A percentile compares a stretch with the other conserved stretches of the same genome.
Evolutionary conservation across 441 rosid species (phyloP).

Genomic region (Arabidopsis hybrid): DNA sequence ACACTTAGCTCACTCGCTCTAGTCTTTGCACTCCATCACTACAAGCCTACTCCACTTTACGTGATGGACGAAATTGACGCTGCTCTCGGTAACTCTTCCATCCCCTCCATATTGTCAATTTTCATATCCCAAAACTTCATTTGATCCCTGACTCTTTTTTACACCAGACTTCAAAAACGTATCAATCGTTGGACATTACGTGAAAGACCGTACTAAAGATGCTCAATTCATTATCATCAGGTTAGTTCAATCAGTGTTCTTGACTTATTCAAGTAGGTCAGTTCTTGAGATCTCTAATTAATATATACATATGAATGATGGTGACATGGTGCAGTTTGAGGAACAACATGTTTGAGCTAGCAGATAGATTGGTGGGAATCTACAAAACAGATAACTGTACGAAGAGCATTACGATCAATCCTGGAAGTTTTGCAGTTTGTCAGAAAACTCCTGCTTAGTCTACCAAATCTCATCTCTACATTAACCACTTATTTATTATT

Average conservation of each 20-base stretch:
- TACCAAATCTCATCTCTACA: neutral
- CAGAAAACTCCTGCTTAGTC: slow-evolving; percentile 53
- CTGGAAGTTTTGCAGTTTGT: slow-evolving; percentile 27
- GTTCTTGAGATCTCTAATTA: slow-evolving; percentile 18
- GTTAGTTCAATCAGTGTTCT: slow-evolving; percentile 42
- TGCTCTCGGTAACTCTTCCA: slow-evolving; percentile 67
- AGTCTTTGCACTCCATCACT: slow-evolving; percentile 98
- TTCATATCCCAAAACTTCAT: slow-evolving; percentile 8
- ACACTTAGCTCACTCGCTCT: slow-evolving; percentile 98
- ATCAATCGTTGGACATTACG: slow-evolving; percentile 96
- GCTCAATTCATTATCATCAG: slow-evolving; percentile 97
- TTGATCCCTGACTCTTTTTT: slow-evolving; percentile 17
- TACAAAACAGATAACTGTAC: slow-evolving; percentile 98
- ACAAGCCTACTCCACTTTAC: slow-evolving; percentile 98
- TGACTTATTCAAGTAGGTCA: neutral
- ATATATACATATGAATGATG: slow-evolving; percentile 8
- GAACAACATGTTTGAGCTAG: slow-evolving; percentile 99
- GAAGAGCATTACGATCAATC: slow-evolving; percentile 92
- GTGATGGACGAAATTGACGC: slow-evolving; percentile 99
- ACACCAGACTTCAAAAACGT: slow-evolving; percentile 92
- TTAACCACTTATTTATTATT: no score
- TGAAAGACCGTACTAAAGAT: slow-evolving; percentile 93
- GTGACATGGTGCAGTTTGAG: slow-evolving; percentile 72
- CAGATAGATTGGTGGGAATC: slow-evolving; percentile 97
- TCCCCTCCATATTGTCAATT: neutral